phyloP scores from a whole-genome alignment of 208 protist genomes.

The Acanthamoeba lenticulata region DNA sequence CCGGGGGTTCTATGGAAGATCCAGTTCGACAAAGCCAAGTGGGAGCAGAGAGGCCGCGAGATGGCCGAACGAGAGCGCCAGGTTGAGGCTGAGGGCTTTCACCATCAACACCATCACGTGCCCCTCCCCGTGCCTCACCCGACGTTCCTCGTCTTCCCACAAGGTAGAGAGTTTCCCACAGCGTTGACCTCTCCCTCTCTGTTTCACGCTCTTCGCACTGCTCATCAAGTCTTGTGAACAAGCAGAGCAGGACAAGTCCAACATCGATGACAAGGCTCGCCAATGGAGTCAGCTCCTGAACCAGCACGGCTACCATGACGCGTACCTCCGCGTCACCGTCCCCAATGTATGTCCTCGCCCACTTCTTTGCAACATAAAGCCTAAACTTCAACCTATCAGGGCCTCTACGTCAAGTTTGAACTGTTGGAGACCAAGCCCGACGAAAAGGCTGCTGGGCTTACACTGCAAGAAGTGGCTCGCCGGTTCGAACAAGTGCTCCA shows the following conservation, averaged over 20 bases:
- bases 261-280: not conserved
- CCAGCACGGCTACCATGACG: not conserved
- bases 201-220: not conserved
- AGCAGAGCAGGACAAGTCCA: not conserved
- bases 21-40: not conserved
- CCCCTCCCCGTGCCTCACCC: not conserved
- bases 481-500: not conserved
- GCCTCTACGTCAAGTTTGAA: conserved; percentile 6
- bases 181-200: no score
- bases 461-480: not conserved
- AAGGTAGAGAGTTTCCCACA: no score
- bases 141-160: conserved; percentile 2
- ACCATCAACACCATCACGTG: conserved; percentile 10
- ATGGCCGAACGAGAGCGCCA: not conserved
- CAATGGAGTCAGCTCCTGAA: not conserved
- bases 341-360: not conserved
- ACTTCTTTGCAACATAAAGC: not conserved
- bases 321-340: not conserved
- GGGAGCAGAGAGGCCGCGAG: not conserved
- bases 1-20: not conserved
- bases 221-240: not conserved
- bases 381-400: not conserved
- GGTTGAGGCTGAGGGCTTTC: not conserved
- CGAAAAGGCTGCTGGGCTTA: not conserved
- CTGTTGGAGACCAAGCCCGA: not conserved